A percentile compares a stretch with the other conserved stretches of the same genome.
phyloP scores from a whole-genome alignment of 805 yeast genomes.

The Wickerhamiella siamensis region DNA sequence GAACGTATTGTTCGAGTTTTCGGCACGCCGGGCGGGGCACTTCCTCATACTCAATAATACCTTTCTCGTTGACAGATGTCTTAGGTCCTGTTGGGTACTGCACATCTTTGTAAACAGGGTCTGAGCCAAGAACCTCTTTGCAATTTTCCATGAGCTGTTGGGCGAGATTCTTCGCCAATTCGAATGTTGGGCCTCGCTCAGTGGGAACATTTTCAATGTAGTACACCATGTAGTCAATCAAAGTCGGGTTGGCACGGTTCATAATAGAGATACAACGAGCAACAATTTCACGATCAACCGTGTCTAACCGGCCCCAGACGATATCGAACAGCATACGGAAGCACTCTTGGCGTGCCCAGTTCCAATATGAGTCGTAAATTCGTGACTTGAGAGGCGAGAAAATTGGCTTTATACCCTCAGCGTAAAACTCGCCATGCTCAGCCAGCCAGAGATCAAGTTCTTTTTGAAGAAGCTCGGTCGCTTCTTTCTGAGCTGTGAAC shows the following conservation, averaged over 20 bases:
- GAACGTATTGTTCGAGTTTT: constrained; percentile 88
- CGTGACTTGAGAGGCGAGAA: constrained; percentile 90
- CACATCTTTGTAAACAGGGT: constrained; percentile 93
- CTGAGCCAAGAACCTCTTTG: constrained; percentile 60
- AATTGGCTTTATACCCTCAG: constrained; percentile 78
- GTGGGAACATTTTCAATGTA: constrained; percentile 73
- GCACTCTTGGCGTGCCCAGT: constrained; percentile 98
- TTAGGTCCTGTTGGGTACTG: constrained; percentile 90
- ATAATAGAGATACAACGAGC: constrained; percentile 91
- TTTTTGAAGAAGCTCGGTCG: constrained; percentile 65
- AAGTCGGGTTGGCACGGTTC: constrained; percentile 91
- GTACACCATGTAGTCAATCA: constrained; percentile 94
- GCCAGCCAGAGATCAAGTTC: constrained; percentile 86
- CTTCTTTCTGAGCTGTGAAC: constrained; percentile 69
- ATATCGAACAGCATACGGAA: constrained; percentile 88
- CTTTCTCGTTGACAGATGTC: constrained; percentile 75
- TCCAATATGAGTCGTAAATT: constrained; percentile 95
- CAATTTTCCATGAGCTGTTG: constrained; percentile 92
- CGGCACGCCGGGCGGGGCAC: constrained; percentile 80
- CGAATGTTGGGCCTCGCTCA: constrained; percentile 82
- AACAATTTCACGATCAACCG: constrained; percentile 90
- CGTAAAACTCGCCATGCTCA: constrained; percentile 88
- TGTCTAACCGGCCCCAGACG: constrained; percentile 80
- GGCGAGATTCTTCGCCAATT: constrained; percentile 79
- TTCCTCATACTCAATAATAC: constrained; percentile 74